These are phyloP conservation scores for Clonostachys chloroleuca DNA, from an alignment of 2,329 filamentous ascomycete genomes.

Conservation along the genomic window DNA sequence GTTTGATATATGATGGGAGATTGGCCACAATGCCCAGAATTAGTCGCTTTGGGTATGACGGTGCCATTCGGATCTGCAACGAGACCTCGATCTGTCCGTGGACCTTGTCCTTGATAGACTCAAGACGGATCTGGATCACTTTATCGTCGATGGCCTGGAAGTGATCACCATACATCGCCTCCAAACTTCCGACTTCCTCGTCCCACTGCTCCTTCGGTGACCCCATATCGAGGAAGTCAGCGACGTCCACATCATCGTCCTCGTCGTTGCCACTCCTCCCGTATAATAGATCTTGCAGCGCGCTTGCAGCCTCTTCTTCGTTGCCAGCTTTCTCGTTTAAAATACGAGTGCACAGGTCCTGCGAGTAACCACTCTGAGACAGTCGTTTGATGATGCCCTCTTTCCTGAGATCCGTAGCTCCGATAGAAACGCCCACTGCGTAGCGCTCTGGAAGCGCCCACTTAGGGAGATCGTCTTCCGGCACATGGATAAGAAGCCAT, in stretches of 20 bases:
- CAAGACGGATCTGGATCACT: constrained; percentile 67
- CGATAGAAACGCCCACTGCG: constrained; percentile 83
- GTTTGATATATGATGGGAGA: constrained; percentile 86
- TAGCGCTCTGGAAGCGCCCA: constrained; percentile 94
- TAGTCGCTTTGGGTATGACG: constrained; percentile 66
- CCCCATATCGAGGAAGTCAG: constrained; percentile 39
- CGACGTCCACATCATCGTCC: constrained; percentile 25
- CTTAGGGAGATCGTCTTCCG: constrained; percentile 89
- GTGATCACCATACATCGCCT: constrained; percentile 79
- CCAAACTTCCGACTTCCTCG: constrained; percentile 78
- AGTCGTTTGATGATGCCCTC: constrained; percentile 82
- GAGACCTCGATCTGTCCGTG: constrained; percentile 43
- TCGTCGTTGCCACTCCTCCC: constrained; percentile 5
- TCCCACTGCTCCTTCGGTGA: constrained; percentile 67
- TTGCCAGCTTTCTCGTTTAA: constrained; percentile 67
- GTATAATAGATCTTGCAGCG: constrained; percentile 58
- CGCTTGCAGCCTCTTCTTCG: constrained; percentile 73
- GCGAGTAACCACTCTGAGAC: constrained; percentile 76
- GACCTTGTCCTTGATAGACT: constrained; percentile 44
- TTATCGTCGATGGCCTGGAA: constrained; percentile 57
- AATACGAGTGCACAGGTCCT: constrained; percentile 76
- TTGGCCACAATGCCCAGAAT: constrained; percentile 66
- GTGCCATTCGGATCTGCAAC: constrained; percentile 66
- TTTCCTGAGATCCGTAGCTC: constrained; percentile 72
- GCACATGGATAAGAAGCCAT: constrained; percentile 95